Evolutionary conservation across 2,329 filamentous ascomycete genomes (phyloP).

Genomic region (Zopfia rhizophila): DNA sequence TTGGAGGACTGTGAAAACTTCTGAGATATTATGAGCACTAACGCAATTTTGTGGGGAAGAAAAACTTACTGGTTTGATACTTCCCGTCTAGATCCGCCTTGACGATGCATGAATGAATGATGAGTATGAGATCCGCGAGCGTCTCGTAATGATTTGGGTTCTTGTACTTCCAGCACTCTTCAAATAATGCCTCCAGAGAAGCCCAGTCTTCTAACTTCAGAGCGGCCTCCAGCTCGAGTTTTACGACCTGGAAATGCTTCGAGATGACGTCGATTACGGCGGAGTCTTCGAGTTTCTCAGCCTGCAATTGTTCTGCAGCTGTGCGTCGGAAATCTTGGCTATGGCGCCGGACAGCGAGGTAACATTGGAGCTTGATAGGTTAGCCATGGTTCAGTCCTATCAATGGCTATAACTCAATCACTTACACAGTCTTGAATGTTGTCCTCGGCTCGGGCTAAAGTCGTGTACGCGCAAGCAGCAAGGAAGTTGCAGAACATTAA

Average conservation of each 20-base stretch:
- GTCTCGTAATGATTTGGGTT: constrained; percentile 55
- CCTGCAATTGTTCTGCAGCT: constrained; percentile 53
- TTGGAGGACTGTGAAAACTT: constrained; percentile 59
- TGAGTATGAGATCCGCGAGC: constrained; percentile 58
- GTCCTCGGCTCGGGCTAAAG: constrained; percentile 60
- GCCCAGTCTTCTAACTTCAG: constrained; percentile 75
- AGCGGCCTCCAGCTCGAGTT: constrained; percentile 83
- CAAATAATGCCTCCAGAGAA: constrained; percentile 69
- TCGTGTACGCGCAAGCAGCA: constrained; percentile 56
- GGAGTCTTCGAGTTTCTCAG: constrained; percentile 54
- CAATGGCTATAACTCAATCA: constrained; percentile 21
- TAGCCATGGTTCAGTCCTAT: constrained; percentile 6
- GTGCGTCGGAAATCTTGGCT: constrained; percentile 66
- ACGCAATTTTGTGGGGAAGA: not conserved
- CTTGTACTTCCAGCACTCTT: constrained; percentile 52
- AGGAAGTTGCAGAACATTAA: constrained; percentile 78
- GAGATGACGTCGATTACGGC: constrained; percentile 64
- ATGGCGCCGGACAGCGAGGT: constrained; percentile 69
- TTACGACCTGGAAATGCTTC: constrained; percentile 74
- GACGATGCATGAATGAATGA: constrained; percentile 53
- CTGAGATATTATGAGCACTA: constrained; percentile 34
- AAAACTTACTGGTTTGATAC: constrained; percentile 44
- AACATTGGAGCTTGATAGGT: constrained; percentile 67
- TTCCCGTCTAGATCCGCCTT: constrained; percentile 36
- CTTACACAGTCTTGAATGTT: constrained; percentile 52